Evolutionary conservation across 106 monocot genomes (phyloP).

Genomic region (Dendrobium huoshanense): DNA sequence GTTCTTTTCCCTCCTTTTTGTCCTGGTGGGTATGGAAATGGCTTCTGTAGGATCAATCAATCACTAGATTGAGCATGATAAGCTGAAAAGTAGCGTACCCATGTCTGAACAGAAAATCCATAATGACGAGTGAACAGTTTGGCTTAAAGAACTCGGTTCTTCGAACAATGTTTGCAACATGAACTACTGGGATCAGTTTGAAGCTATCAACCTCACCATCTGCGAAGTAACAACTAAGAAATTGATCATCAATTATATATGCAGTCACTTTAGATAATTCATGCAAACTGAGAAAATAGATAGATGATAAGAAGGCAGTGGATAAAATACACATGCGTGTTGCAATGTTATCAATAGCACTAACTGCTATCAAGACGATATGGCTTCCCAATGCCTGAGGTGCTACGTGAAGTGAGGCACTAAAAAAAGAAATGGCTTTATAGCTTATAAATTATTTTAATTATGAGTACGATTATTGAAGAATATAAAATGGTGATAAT

Average conservation of each 20-base stretch:
- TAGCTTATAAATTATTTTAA: too few relatives aligned
- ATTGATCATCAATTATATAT: background rate
- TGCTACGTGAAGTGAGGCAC: too few relatives aligned
- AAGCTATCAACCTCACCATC: constrained; percentile 98
- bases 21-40: background rate
- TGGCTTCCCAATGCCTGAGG: background rate
- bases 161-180: constrained; percentile 71
- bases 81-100: constrained; percentile 41
- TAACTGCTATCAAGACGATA: background rate
- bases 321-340: background rate
- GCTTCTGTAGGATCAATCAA: background rate
- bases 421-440: too few relatives aligned
- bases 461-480: too few relatives aligned
- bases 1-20: background rate
- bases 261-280: background rate
- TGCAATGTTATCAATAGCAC: background rate
- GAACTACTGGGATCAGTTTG: constrained; percentile 46
- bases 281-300: background rate
- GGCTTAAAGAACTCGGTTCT: constrained; percentile 84
- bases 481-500: too few relatives aligned
- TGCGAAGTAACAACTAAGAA: constrained; percentile 17
- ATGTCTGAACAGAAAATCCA: constrained; percentile 90
- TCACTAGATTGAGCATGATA: background rate
- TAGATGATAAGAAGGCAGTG: background rate
- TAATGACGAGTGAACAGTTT: constrained; percentile 77